A percentile compares a stretch with the other conserved stretches of the same genome.
phyloP scores from a whole-genome alignment of 768 basidiomycete species.

The Trametes coccinea region DNA sequence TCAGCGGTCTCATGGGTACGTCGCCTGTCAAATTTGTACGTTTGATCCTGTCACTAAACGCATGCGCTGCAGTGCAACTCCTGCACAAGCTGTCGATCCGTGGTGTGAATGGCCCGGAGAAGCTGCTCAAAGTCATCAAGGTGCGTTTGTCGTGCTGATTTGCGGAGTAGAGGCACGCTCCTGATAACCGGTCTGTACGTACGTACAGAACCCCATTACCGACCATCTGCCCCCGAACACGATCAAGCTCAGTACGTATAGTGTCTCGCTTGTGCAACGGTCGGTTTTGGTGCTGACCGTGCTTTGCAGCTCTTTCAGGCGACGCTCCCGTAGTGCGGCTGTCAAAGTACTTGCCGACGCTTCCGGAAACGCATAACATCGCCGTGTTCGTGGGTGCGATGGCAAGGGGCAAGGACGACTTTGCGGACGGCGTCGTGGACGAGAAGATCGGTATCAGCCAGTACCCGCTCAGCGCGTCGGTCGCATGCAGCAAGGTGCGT shows the following conservation, averaged over 20 bases:
- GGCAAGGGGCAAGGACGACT: conserved; percentile 95
- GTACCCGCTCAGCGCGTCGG: conserved; percentile 88
- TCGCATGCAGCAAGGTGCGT: conserved; percentile 93
- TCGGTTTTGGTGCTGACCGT: conserved; percentile 1
- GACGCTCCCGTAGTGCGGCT: conserved; percentile 83
- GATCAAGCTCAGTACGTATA: conserved; percentile 83
- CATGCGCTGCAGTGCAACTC: conserved; percentile 72
- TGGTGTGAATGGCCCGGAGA: conserved; percentile 95
- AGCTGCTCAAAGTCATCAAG: conserved; percentile 95
- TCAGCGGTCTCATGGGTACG: conserved; percentile 96
- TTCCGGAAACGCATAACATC: conserved; percentile 86
- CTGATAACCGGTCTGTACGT: not conserved
- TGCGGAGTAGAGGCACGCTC: conserved; percentile 1
- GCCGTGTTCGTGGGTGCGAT: conserved; percentile 98
- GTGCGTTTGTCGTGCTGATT: conserved; percentile 40
- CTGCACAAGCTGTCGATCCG: conserved; percentile 94
- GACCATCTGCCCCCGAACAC: conserved; percentile 96
- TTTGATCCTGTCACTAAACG: not conserved
- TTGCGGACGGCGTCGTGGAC: conserved; percentile 93
- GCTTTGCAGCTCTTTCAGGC: conserved; percentile 75
- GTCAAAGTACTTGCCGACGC: conserved; percentile 78
- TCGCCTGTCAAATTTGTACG: not conserved
- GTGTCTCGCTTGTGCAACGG: not conserved
- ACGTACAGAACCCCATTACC: conserved; percentile 79
- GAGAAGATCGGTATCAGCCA: conserved; percentile 97